Evolutionary conservation across 2,329 filamentous ascomycete genomes (phyloP).

Genomic region (Myotisia sp.): DNA sequence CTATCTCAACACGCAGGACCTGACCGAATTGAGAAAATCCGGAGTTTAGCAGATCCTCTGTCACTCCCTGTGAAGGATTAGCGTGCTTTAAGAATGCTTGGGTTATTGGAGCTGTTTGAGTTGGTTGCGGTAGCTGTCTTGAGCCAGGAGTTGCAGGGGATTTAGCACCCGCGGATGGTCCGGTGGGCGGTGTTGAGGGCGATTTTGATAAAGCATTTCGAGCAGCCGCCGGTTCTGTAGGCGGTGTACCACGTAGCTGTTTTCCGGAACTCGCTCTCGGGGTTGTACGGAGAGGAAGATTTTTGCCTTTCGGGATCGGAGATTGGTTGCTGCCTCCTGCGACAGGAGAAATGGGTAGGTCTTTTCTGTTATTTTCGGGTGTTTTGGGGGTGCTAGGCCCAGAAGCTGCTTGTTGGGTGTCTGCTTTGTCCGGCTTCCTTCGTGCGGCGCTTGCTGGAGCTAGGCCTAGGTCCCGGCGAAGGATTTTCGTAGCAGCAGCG

Average conservation of each 20-base stretch:
- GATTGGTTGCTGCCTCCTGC: conserved; percentile 4
- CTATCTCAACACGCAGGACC: conserved; percentile 72
- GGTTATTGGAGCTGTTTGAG: conserved; percentile 16
- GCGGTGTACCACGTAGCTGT: conserved; percentile 5
- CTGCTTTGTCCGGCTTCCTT: conserved; percentile 23
- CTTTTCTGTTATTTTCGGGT: conserved; percentile 5
- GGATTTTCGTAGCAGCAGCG: conserved; percentile 42
- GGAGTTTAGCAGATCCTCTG: conserved; percentile 61
- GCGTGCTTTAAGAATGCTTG: conserved; percentile 64
- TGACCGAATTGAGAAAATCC: conserved; percentile 60
- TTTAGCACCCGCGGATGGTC: conserved; percentile 10
- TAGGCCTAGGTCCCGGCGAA: conserved; percentile 49
- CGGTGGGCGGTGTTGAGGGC: conserved; percentile 14
- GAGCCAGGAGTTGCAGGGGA: not conserved
- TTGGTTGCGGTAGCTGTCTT: conserved; percentile 5
- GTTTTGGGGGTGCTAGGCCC: conserved; percentile 10
- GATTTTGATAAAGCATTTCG: conserved; percentile 8
- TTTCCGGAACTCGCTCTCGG: conserved; percentile 8
- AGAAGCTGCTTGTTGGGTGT: conserved; percentile 6
- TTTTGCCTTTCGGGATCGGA: conserved; percentile 8
- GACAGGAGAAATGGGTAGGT: not conserved
- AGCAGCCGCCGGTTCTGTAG: conserved; percentile 9
- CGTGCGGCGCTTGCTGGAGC: conserved; percentile 30
- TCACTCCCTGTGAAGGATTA: conserved; percentile 83
- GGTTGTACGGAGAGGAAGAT: conserved; percentile 5